Percentiles rank a stretch among this genome's conserved stretches.
Conservation (phyloP, 106 monocot species). For the Acorus calamus region DNA sequence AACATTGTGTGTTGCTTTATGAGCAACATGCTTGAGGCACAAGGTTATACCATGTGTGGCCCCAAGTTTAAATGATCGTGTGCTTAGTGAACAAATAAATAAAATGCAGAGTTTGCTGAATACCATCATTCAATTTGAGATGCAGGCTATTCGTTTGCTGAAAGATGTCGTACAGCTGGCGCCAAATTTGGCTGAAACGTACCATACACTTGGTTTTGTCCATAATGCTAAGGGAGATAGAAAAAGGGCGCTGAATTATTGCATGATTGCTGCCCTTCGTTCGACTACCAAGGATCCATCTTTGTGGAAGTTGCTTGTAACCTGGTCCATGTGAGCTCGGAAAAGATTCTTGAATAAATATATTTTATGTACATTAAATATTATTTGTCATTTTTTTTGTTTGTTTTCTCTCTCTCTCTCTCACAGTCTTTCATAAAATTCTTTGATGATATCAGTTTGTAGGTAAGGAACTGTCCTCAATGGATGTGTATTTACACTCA, state of each 20-base stretch:
- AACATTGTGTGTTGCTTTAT: too few species aligned
- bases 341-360: too few species aligned
- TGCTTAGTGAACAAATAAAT: too few species aligned
- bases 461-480: too few species aligned
- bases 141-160: conserved; percentile 69
- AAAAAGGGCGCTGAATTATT: conserved; percentile 68
- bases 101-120: too few species aligned
- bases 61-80: too few species aligned
- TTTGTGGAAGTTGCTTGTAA: conserved; percentile 83
- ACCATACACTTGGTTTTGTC: conserved; percentile 74
- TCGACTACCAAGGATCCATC: conserved; percentile 75
- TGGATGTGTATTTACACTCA: too few species aligned
- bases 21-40: too few species aligned
- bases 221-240: conserved; percentile 57
- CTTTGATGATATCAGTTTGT: too few species aligned
- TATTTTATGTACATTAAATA: not conserved
- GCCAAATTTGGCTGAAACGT: conserved; percentile 69
- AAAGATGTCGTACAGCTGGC: conserved; percentile 72
- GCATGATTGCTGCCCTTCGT: conserved; percentile 74
- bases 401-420: too few species aligned
- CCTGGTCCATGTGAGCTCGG: conserved; percentile 68
- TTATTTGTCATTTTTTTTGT: not conserved
- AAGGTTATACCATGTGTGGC: too few species aligned
- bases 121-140: not conserved
- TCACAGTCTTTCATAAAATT: too few species aligned